phyloP scores from a whole-genome alignment of 306 rosid species.

The Coriaria nepalensis region DNA sequence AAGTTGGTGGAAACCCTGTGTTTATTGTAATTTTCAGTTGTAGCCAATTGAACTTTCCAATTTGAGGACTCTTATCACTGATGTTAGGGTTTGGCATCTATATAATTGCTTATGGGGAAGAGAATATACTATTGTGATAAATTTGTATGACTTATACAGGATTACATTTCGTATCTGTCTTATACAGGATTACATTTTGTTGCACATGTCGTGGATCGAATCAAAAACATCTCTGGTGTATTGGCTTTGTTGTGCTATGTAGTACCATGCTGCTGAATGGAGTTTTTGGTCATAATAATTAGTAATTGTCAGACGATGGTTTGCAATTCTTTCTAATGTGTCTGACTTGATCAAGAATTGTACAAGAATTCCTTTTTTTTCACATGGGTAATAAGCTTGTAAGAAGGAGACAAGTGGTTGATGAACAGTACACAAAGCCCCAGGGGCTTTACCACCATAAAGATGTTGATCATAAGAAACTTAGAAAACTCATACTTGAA shows the following conservation, averaged over 20 bases:
- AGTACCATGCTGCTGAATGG: slow-evolving; percentile 1
- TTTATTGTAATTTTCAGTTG: too few relatives aligned
- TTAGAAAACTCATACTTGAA: slow-evolving; percentile 84
- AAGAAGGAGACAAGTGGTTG: slow-evolving; percentile 83
- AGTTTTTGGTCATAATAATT: slow-evolving; percentile 12
- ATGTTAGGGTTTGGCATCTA: too few relatives aligned
- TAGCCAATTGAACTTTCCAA: too few relatives aligned
- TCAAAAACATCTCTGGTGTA: not conserved
- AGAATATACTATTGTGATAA: too few relatives aligned
- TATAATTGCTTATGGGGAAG: too few relatives aligned
- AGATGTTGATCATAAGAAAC: slow-evolving; percentile 98
- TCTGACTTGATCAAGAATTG: slow-evolving; percentile 21
- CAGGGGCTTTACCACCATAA: slow-evolving; percentile 94
- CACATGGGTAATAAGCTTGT: slow-evolving; percentile 98
- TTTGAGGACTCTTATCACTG: too few relatives aligned
- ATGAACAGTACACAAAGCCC: slow-evolving; percentile 84
- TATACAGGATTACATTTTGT: too few relatives aligned
- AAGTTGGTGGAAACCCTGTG: too few relatives aligned
- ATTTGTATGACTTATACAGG: too few relatives aligned
- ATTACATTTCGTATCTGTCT: too few relatives aligned
- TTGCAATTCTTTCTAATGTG: slow-evolving; percentile 14
- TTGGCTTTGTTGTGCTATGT: slow-evolving; percentile 10
- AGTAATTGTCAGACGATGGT: slow-evolving; percentile 15
- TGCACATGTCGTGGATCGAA: too few relatives aligned
- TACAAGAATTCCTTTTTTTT: slow-evolving; percentile 19